Percentiles rank a stretch among this genome's conserved stretches.
These are phyloP conservation scores for Kodamaea sagamina DNA, from an alignment of 805 yeast genomes.

Conservation along the genomic window DNA sequence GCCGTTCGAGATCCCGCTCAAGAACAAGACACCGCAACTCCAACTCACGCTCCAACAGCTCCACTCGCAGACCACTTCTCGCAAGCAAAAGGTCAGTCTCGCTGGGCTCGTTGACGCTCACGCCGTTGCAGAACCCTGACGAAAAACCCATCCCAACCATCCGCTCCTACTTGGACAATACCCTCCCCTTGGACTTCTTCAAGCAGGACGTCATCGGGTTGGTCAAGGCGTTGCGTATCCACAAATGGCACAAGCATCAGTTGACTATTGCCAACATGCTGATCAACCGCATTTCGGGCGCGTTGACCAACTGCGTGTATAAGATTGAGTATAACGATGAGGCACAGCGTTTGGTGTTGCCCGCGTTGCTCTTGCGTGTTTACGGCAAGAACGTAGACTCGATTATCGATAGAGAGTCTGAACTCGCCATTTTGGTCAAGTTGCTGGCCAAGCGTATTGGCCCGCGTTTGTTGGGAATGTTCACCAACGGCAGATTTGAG, in stretches of 20 bases:
- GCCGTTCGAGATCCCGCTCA: slow-evolving; percentile 42
- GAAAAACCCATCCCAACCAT: slow-evolving; percentile 49
- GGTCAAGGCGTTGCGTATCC: slow-evolving; percentile 61
- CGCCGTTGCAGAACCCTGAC: slow-evolving; percentile 6
- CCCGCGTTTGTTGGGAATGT: slow-evolving; percentile 84
- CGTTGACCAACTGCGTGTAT: slow-evolving; percentile 88
- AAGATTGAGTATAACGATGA: slow-evolving; percentile 58
- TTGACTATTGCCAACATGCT: slow-evolving; percentile 45
- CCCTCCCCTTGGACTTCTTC: slow-evolving; percentile 81
- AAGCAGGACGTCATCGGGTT: slow-evolving; percentile 75
- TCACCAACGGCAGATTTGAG: slow-evolving; percentile 90
- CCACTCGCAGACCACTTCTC: slow-evolving; percentile 26
- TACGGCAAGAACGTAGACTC: slow-evolving; percentile 87
- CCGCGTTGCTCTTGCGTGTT: slow-evolving; percentile 70
- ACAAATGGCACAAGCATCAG: slow-evolving; percentile 73
- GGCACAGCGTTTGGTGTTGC: slow-evolving; percentile 43
- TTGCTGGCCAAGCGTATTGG: slow-evolving; percentile 81
- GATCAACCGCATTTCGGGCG: slow-evolving; percentile 79
- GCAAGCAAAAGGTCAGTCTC: slow-evolving; percentile 38
- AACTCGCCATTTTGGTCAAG: slow-evolving; percentile 69
- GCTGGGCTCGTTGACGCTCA: slow-evolving; percentile 17
- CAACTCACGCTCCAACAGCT: slow-evolving; percentile 35
- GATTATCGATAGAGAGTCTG: slow-evolving; percentile 83
- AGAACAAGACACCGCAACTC: slow-evolving; percentile 35
- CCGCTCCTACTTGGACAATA: slow-evolving; percentile 65